Percentiles rank a stretch among this genome's conserved stretches.
These are phyloP conservation scores for Wickerhamiella azymoides DNA, from an alignment of 805 yeast genomes.

Conservation along the genomic window DNA sequence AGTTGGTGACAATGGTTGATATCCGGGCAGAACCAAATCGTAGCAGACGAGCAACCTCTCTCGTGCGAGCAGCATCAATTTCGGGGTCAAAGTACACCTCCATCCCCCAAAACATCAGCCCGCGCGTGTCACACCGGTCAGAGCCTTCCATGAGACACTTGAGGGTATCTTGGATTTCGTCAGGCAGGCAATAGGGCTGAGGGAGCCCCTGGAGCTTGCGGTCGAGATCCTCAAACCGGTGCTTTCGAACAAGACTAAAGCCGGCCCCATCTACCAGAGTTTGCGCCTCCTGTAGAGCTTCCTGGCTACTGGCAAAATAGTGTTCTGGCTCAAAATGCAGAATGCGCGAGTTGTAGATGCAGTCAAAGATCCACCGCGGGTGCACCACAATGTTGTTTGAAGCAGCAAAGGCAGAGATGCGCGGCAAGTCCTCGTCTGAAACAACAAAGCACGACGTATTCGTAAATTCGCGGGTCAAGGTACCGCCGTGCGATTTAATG, in stretches of 20 bases:
- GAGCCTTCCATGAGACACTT: neutral
- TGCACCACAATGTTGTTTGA: slow-evolving; percentile 39
- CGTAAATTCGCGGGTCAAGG: slow-evolving; percentile 14
- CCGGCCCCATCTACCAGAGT: slow-evolving; percentile 40
- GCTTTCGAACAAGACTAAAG: slow-evolving; percentile 38
- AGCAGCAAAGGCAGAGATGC: slow-evolving; percentile 8
- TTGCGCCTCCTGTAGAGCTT: slow-evolving; percentile 20
- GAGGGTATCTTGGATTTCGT: neutral
- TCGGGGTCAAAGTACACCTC: slow-evolving; percentile 1
- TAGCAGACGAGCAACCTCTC: neutral
- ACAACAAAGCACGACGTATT: slow-evolving; percentile 11
- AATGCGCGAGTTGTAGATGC: slow-evolving; percentile 32
- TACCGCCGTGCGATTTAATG: slow-evolving; percentile 22
- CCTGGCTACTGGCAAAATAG: slow-evolving; percentile 31
- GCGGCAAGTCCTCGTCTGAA: slow-evolving; percentile 16
- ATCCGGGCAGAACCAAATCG: slow-evolving; percentile 1
- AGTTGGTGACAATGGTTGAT: neutral
- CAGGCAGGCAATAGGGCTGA: neutral
- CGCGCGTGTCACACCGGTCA: slow-evolving; percentile 1
- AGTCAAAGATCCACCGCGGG: slow-evolving; percentile 64
- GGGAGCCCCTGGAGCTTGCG: slow-evolving; percentile 14
- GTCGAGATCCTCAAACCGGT: slow-evolving; percentile 19
- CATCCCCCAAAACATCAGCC: slow-evolving; percentile 1
- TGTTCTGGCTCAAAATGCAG: slow-evolving; percentile 50
- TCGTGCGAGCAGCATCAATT: neutral